Conservation (phyloP, 179 eudicot species). For the Heliamphora pulchella region DNA sequence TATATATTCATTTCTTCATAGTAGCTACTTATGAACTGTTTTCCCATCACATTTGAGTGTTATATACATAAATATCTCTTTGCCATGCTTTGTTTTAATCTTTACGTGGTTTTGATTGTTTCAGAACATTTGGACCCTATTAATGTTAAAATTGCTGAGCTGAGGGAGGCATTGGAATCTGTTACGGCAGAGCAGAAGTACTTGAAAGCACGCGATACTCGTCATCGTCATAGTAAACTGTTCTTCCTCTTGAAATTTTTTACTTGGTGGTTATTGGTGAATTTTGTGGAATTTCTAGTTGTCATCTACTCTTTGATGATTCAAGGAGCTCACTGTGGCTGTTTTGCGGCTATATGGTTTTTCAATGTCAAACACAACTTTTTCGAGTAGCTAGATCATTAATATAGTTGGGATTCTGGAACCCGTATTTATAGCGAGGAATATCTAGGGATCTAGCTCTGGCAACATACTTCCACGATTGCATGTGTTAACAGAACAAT, state of each 20-base stretch:
- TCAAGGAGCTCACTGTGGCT: background rate
- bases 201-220: slow-evolving; percentile 81
- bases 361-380: background rate
- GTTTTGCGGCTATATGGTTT: background rate
- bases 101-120: slow-evolving; percentile 10
- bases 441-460: too few species aligned
- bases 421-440: too few species aligned
- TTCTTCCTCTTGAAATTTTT: background rate
- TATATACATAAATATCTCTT: background rate
- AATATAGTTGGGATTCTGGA: too few species aligned
- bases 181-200: slow-evolving; percentile 79
- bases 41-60: background rate
- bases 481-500: background rate
- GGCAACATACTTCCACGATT: too few species aligned
- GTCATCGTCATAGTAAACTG: slow-evolving; percentile 82
- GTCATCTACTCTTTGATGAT: background rate
- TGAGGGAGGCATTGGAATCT: slow-evolving; percentile 79
- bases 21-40: background rate
- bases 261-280: background rate
- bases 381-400: background rate
- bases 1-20: background rate
- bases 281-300: background rate
- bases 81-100: background rate
- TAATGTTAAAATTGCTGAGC: slow-evolving; percentile 83
- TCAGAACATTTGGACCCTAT: slow-evolving; percentile 89